These are phyloP conservation scores for Linaria vulgaris DNA, from an alignment of 257 asterid species.

Conservation along the genomic window DNA sequence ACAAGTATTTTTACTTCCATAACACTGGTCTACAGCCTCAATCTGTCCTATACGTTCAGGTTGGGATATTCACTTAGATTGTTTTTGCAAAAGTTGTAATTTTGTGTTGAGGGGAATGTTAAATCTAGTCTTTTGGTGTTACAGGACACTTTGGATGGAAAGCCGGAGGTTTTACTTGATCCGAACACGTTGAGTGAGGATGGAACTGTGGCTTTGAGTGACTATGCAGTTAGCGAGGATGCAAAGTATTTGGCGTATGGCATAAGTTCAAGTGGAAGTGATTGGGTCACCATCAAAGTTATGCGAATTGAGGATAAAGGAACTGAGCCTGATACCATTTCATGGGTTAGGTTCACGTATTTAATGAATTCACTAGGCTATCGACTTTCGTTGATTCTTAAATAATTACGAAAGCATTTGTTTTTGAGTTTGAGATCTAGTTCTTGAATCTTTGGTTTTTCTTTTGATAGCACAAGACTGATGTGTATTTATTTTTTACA, in stretches of 20 bases:
- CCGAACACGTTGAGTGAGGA: slow-evolving; percentile 61
- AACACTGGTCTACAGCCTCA: slow-evolving; percentile 70
- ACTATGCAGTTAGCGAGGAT: slow-evolving; percentile 55
- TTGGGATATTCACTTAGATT: background rate
- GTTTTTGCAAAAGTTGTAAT: background rate
- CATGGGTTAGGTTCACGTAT: slow-evolving; percentile 44
- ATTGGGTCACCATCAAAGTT: slow-evolving; percentile 65
- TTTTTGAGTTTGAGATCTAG: background rate
- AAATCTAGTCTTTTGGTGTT: background rate
- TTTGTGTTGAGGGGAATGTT: background rate
- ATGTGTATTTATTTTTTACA: slow-evolving; percentile 21
- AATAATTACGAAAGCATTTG: background rate
- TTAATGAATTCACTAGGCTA: background rate
- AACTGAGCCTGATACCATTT: slow-evolving; percentile 41
- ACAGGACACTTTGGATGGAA: slow-evolving; percentile 53
- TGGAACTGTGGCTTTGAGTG: slow-evolving; percentile 57
- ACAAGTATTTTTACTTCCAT: slow-evolving; percentile 56
- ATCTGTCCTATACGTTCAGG: slow-evolving; percentile 61
- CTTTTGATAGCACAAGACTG: background rate
- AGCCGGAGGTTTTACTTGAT: slow-evolving; percentile 60
- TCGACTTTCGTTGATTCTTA: background rate
- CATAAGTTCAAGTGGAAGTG: slow-evolving; percentile 66
- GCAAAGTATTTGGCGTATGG: slow-evolving; percentile 59
- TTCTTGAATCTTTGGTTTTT: background rate
- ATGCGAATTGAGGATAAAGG: slow-evolving; percentile 50